Percentiles rank a stretch among this genome's conserved stretches.
Evolutionary conservation across 768 basidiomycete genomes (phyloP).

Genomic region (Filobasidium floriforme): DNA sequence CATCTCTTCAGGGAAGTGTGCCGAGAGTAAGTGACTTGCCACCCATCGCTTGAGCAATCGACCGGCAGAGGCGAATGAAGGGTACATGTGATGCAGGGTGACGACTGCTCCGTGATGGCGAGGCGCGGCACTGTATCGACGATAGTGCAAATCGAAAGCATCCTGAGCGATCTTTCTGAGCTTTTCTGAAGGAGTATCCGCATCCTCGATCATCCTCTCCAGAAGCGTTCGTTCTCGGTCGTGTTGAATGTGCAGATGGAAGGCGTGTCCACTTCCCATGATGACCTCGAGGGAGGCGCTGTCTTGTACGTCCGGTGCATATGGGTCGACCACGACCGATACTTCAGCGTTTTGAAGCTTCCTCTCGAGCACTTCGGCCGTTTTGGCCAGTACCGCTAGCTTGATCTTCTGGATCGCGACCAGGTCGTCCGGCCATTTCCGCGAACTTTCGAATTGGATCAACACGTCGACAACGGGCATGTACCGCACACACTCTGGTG

Average conservation of each 20-base stretch:
- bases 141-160: constrained; percentile 54
- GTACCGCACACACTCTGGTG: constrained; percentile 55
- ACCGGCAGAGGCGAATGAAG: constrained; percentile 74
- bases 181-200: constrained; percentile 32
- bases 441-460: constrained; percentile 84
- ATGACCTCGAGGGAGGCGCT: constrained; percentile 66
- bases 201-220: constrained; percentile 56
- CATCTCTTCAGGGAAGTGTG: constrained; percentile 66
- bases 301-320: constrained; percentile 58
- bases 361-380: constrained; percentile 61
- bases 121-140: constrained; percentile 71
- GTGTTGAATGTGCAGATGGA: constrained; percentile 74
- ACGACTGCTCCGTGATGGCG: constrained; percentile 77
- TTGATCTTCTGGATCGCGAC: constrained; percentile 88
- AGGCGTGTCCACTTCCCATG: constrained; percentile 77
- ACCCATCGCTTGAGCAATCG: constrained; percentile 90
- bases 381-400: constrained; percentile 76
- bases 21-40: constrained; percentile 68
- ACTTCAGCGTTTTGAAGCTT: constrained; percentile 47
- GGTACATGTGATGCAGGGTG: constrained; percentile 66
- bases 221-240: constrained; percentile 75
- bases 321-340: constrained; percentile 16
- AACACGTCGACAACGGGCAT: constrained; percentile 64
- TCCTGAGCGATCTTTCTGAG: constrained; percentile 27
- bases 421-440: constrained; percentile 90